A percentile compares a stretch with the other conserved stretches of the same genome.
Evolutionary conservation across 106 monocot species (phyloP).

Genomic region (Dioscorea zingiberensis): DNA sequence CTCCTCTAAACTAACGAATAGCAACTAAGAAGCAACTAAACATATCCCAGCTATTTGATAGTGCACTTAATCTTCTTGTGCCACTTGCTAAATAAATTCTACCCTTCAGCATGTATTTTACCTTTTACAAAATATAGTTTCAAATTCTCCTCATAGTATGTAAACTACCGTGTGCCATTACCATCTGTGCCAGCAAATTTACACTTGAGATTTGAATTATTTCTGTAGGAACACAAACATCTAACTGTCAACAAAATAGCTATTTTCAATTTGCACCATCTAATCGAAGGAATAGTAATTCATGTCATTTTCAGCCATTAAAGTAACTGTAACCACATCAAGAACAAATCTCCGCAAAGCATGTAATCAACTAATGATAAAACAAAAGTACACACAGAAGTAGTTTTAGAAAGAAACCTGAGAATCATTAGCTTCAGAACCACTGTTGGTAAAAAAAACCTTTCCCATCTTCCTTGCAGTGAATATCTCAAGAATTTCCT

Average conservation of each 20-base stretch:
- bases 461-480: conserved; percentile 94
- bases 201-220: too few relatives aligned
- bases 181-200: too few relatives aligned
- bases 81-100: too few relatives aligned
- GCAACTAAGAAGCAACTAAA: too few relatives aligned
- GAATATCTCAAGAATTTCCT: conserved; percentile 75
- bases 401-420: conserved; percentile 47
- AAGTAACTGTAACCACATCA: not conserved
- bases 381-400: not conserved
- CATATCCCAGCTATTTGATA: too few relatives aligned
- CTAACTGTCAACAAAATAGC: not conserved
- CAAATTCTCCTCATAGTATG: too few relatives aligned
- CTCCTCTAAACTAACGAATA: too few relatives aligned
- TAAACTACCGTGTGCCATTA: too few relatives aligned
- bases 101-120: too few relatives aligned
- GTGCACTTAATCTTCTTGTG: too few relatives aligned
- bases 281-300: not conserved
- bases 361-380: not conserved
- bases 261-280: not conserved
- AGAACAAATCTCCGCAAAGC: not conserved
- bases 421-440: conserved; percentile 98
- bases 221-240: too few relatives aligned
- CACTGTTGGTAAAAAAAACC: conserved; percentile 98
- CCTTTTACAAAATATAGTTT: too few relatives aligned
- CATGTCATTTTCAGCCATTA: not conserved